These are phyloP conservation scores for Zygotorulaspora sp. DNA, from an alignment of 805 yeast species.

Conservation along the genomic window DNA sequence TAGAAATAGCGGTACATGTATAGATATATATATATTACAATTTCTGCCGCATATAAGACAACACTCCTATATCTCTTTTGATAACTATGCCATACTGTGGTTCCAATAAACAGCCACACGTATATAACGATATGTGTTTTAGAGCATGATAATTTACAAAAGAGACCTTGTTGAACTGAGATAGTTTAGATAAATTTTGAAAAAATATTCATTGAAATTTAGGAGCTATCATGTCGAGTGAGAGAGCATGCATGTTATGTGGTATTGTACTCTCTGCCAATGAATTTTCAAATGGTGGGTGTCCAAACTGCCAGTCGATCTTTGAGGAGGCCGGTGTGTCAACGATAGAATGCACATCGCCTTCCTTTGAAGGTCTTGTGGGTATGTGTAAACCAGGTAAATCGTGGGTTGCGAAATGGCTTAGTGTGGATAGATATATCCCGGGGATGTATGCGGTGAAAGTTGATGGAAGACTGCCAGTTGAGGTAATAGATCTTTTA, in stretches of 20 bases:
- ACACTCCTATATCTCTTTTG: no score
- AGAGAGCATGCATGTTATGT: constrained; percentile 96
- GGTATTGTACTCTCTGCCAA: constrained; percentile 82
- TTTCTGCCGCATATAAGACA: no score
- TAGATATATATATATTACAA: no score
- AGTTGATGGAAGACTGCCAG: constrained; percentile 86
- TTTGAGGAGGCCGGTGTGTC: constrained; percentile 81
- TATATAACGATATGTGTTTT: no score
- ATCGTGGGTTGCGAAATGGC: constrained; percentile 97
- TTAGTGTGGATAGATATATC: constrained; percentile 80
- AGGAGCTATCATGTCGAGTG: constrained; percentile 37
- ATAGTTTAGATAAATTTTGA: no score
- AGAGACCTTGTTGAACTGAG: background rate
- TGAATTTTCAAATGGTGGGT: constrained; percentile 78
- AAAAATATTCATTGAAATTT: no score
- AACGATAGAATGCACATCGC: constrained; percentile 89
- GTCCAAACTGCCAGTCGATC: constrained; percentile 94
- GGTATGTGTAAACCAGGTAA: constrained; percentile 80
- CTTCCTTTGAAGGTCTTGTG: constrained; percentile 91
- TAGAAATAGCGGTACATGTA: no score
- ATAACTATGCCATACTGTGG: no score
- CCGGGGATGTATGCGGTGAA: constrained; percentile 93
- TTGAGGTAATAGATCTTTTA: constrained; percentile 71
- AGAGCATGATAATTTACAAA: no score
- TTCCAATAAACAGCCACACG: no score